Evolutionary conservation across 2,329 filamentous ascomycete species (phyloP), one percentile per base, ranked within the genome.

Genomic region (Epichloe scottii): DNA sequence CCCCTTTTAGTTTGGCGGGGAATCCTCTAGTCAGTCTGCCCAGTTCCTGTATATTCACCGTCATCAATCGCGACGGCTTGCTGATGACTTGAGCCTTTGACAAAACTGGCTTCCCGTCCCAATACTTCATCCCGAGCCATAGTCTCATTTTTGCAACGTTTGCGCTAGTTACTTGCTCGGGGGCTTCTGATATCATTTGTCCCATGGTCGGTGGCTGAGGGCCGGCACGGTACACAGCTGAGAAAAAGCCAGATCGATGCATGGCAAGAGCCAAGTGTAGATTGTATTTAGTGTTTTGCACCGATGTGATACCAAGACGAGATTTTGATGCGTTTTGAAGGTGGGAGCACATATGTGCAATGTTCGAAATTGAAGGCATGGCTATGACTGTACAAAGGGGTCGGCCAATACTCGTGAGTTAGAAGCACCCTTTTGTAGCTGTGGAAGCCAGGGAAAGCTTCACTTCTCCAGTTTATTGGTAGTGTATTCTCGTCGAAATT

Each of bases 81-180:
- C 79, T 85, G 54, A 95, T 73, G 62, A 85, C 66, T 46, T 68
- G 66, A 61, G 91, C 76, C 56, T 79, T 76, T 55, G 73, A 74
- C 58, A 96, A 70, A 21, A 95, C 89, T 5, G 90, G 88, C 66
- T 83, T 75, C 63, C 85, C 85, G 58, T 89, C 82, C 79, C 80
- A 87, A 77, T 95, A 95, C 72, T 95, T 95, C 61, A 95, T 72
- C 1, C 89, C 89, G 12, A 96, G 69, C 90, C 90, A 96, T 57
- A 96, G 71, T 54, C 90, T 77, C 63, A 87, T 77, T 39, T 73
- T 76, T 4, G 89, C 78, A 38, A 89, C 79, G 68, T 94, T 95
- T 60, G 72, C 74, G 55, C 74, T 72, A 46, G 84, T 89, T 52
- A 87, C 74, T 14, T 72, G 73, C 55, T 78, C 77, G 12, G 81